Percentiles rank a stretch among this genome's conserved stretches.
These are phyloP conservation scores for Suhomyces prunicola DNA, from an alignment of 805 yeast species.

Conservation along the genomic window DNA sequence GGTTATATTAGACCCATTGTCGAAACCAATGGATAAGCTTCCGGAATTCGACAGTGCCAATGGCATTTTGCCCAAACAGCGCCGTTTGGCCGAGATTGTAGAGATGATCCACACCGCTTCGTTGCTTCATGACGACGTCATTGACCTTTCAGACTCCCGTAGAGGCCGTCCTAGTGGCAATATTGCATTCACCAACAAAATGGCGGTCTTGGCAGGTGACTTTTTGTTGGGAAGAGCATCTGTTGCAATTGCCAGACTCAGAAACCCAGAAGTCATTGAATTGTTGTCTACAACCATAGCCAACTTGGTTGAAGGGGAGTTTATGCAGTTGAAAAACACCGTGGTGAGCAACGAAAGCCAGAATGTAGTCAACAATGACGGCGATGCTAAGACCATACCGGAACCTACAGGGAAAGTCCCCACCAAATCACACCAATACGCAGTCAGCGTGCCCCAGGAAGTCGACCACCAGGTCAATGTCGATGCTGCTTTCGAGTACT, in stretches of 20 bases:
- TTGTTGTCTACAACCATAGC: conserved; percentile 94
- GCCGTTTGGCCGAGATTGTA: conserved; percentile 93
- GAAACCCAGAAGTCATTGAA: conserved; percentile 98
- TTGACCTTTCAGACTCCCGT: conserved; percentile 84
- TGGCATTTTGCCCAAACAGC: conserved; percentile 91
- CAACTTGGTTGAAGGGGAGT: conserved; percentile 95
- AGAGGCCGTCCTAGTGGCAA: conserved; percentile 91
- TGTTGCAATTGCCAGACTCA: conserved; percentile 85
- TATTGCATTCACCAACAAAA: conserved; percentile 90
- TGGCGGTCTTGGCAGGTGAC: conserved; percentile 98
- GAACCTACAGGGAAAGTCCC: conserved; percentile 62
- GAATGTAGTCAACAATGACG: conserved; percentile 46
- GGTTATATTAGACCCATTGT: conserved; percentile 76
- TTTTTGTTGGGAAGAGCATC: conserved; percentile 94
- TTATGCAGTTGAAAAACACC: conserved; percentile 96
- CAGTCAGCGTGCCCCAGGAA: conserved; percentile 37
- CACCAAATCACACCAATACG: conserved; percentile 55
- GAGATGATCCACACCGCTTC: conserved; percentile 99
- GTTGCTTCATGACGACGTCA: conserved; percentile 92
- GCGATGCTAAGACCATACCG: conserved; percentile 47
- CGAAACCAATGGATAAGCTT: conserved; percentile 71
- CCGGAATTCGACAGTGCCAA: conserved; percentile 56
- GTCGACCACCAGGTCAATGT: conserved; percentile 63
- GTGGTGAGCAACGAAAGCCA: conserved; percentile 53
- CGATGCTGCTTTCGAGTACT: conserved; percentile 92